Conservation (phyloP, 495 filamentous ascomycete genomes). For the Trichoderma orchidacearum region DNA sequence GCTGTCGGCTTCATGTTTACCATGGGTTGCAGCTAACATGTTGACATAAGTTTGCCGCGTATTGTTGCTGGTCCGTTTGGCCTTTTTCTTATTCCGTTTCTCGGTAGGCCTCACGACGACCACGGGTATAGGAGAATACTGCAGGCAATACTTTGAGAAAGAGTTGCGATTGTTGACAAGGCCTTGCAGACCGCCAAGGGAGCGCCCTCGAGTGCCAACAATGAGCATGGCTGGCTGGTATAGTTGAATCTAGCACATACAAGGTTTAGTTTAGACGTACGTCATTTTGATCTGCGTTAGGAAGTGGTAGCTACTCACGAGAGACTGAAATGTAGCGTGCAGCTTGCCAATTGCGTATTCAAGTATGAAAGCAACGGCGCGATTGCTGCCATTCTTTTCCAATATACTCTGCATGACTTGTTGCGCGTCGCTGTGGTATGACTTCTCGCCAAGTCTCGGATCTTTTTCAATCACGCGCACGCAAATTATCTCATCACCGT, state of each 20-base stretch:
- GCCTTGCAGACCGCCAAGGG: conserved; percentile 75
- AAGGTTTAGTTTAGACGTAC: not conserved
- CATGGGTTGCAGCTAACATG: conserved; percentile 55
- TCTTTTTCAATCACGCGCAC: conserved; percentile 83
- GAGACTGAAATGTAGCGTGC: conserved; percentile 80
- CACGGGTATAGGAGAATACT: conserved; percentile 93
- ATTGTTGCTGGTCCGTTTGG: conserved; percentile 72
- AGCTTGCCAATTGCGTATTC: conserved; percentile 90
- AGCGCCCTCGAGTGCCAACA: conserved; percentile 82
- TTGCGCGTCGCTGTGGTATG: conserved; percentile 71
- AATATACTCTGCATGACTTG: conserved; percentile 66
- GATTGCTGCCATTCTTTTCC: conserved; percentile 70
- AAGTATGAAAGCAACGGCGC: conserved; percentile 74
- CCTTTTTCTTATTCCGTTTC: conserved; percentile 85
- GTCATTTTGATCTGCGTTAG: not conserved
- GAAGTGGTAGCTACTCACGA: conserved; percentile 43
- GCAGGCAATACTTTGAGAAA: conserved; percentile 91
- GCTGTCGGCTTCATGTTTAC: conserved; percentile 40
- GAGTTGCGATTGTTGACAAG: conserved; percentile 71
- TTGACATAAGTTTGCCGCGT: conserved; percentile 64
- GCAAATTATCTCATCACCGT: conserved; percentile 94
- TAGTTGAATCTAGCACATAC: conserved; percentile 72
- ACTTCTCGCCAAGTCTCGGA: conserved; percentile 57
- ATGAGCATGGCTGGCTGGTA: conserved; percentile 94
- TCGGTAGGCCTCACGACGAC: conserved; percentile 86